A percentile compares a stretch with the other conserved stretches of the same genome.
Conservation (phyloP, 768 basidiomycete genomes). For the Panaeolus papilionaceus region DNA sequence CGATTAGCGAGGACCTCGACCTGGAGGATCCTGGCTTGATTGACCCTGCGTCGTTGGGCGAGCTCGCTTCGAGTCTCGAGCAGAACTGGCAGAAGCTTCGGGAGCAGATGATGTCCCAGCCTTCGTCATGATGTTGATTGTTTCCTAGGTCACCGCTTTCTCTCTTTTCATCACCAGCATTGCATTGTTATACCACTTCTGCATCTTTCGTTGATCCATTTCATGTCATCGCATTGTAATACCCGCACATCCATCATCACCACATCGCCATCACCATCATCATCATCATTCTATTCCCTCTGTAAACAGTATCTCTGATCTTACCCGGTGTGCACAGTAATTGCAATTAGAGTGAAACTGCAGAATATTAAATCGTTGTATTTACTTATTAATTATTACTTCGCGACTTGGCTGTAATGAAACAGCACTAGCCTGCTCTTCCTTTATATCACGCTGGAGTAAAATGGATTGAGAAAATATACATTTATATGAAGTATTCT, state of each 20-base stretch:
- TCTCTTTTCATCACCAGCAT: background rate
- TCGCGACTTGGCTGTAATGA: background rate
- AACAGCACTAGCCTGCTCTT: background rate
- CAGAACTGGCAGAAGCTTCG: conserved; percentile 2
- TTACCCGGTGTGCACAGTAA: background rate
- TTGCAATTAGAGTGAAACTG: background rate
- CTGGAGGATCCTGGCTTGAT: conserved; percentile 1
- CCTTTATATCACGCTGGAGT: background rate
- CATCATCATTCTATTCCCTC: background rate
- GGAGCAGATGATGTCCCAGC: background rate
- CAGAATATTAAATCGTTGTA: background rate
- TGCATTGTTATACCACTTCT: background rate
- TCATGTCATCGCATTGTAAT: background rate
- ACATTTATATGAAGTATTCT: too few relatives aligned
- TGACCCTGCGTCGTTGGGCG: background rate
- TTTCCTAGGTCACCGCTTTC: background rate
- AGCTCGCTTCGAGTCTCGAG: background rate
- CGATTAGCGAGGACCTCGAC: background rate
- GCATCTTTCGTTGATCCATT: background rate
- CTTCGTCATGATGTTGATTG: background rate
- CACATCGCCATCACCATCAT: background rate
- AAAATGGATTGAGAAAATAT: too few relatives aligned
- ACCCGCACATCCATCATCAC: background rate
- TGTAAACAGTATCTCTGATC: background rate
- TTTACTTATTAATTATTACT: background rate